Conservation (phyloP, 805 yeast genomes). For the Ogataea thermomethanolica region DNA sequence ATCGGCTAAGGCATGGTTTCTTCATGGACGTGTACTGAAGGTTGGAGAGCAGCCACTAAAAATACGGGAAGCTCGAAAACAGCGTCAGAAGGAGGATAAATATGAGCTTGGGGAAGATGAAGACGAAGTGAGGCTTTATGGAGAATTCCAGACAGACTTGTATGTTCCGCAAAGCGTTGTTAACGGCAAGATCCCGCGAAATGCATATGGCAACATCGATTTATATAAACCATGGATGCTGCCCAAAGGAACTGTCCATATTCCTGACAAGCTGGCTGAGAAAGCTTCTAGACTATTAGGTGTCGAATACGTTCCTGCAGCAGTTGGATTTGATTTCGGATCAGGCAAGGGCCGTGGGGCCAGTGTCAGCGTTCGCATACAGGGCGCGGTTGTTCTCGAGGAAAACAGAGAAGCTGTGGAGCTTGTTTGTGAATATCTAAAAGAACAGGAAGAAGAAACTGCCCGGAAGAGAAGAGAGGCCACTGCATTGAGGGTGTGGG, state of each 20-base stretch:
- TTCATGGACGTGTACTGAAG: slow-evolving; percentile 71
- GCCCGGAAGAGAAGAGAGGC: slow-evolving; percentile 40
- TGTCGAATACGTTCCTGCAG: slow-evolving; percentile 84
- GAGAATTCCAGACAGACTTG: slow-evolving; percentile 71
- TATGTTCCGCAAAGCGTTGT: slow-evolving; percentile 63
- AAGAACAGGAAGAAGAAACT: slow-evolving; percentile 47
- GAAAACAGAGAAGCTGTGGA: slow-evolving; percentile 60
- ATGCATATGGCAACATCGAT: slow-evolving; percentile 82
- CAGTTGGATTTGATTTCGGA: slow-evolving; percentile 78
- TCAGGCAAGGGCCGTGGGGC: slow-evolving; percentile 32
- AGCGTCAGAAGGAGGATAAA: slow-evolving; percentile 27
- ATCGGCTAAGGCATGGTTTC: slow-evolving; percentile 84
- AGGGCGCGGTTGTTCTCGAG: slow-evolving; percentile 72
- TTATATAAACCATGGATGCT: slow-evolving; percentile 75
- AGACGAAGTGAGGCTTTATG: slow-evolving; percentile 58
- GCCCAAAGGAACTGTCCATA: slow-evolving; percentile 71
- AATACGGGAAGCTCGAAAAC: slow-evolving; percentile 30
- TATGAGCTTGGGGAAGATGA: slow-evolving; percentile 40
- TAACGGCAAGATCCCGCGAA: slow-evolving; percentile 68
- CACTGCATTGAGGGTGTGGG: slow-evolving; percentile 53
- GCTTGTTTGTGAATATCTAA: slow-evolving; percentile 45
- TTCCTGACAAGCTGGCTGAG: slow-evolving; percentile 52
- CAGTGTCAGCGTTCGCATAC: slow-evolving; percentile 58
- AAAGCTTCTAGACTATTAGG: slow-evolving; percentile 69
- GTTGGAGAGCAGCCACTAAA: slow-evolving; percentile 67